A percentile compares a stretch with the other conserved stretches of the same genome.
Conservation (phyloP, 495 filamentous ascomycete genomes). For the Opeltia flavorubescens region DNA sequence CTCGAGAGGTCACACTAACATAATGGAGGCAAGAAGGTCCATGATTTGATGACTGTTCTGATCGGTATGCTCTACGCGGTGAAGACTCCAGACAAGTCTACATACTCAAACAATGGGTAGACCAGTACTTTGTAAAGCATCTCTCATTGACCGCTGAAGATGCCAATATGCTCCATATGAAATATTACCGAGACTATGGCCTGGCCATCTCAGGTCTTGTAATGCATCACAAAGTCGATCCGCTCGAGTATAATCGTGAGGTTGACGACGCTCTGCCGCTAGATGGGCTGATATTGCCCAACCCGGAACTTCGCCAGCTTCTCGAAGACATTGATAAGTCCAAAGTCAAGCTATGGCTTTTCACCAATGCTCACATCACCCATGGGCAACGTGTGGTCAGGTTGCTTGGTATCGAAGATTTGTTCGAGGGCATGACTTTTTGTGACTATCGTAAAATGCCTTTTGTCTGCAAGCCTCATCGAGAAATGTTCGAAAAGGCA, state of each 20-base stretch:
- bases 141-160: conserved; percentile 59
- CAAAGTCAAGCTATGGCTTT: conserved; percentile 81
- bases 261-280: conserved; percentile 94
- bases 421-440: conserved; percentile 86
- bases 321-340: conserved; percentile 61
- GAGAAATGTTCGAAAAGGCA: conserved; percentile 72
- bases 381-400: conserved; percentile 73
- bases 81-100: not conserved
- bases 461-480: conserved; percentile 73
- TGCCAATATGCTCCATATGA: conserved; percentile 65
- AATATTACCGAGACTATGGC: conserved; percentile 92
- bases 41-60: conserved; percentile 57
- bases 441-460: conserved; percentile 63
- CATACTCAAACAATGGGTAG: conserved; percentile 25
- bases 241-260: conserved; percentile 83
- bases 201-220: conserved; percentile 93
- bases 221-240: conserved; percentile 87
- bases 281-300: conserved; percentile 63
- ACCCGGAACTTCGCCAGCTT: conserved; percentile 58
- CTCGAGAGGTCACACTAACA: not conserved
- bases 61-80: conserved; percentile 33
- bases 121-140: conserved; percentile 69
- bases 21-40: conserved; percentile 45
- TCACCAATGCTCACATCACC: conserved; percentile 90
- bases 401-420: conserved; percentile 66